Evolutionary conservation across 2,329 filamentous ascomycete genomes (phyloP).

Genomic region (Trichoderma aggressivum): DNA sequence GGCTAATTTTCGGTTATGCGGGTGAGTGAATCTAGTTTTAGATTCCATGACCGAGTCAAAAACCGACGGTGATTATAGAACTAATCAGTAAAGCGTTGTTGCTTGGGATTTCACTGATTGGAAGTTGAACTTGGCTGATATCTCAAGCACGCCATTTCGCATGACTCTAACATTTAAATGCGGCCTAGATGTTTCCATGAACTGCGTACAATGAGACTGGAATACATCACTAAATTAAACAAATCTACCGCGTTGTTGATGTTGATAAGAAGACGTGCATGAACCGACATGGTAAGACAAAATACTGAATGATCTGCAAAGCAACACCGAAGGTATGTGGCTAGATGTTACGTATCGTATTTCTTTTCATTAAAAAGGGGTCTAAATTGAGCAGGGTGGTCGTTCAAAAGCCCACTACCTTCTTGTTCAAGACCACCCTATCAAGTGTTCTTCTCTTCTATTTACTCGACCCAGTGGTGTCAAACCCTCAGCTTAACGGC

Average conservation of each 20-base stretch:
- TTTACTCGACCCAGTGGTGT: background rate
- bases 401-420: background rate
- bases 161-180: background rate
- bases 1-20: no score
- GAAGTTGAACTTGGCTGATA: background rate
- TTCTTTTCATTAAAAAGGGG: background rate
- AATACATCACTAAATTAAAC: no score
- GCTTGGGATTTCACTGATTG: background rate
- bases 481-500: background rate
- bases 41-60: no score
- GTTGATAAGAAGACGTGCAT: background rate
- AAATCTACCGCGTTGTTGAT: background rate
- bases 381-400: background rate
- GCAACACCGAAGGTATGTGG: background rate
- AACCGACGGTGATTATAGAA: background rate
- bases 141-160: background rate
- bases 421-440: background rate
- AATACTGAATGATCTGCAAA: background rate
- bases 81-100: background rate
- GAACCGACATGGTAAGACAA: background rate
- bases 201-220: no score
- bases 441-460: background rate
- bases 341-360: background rate
- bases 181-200: fast-evolving
- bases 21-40: background rate